A percentile compares a stretch with the other conserved stretches of the same genome.
These are phyloP conservation scores for sunflower (Helianthus annuus) DNA, from an alignment of 129 eudicot species.

Conservation along the genomic window DNA sequence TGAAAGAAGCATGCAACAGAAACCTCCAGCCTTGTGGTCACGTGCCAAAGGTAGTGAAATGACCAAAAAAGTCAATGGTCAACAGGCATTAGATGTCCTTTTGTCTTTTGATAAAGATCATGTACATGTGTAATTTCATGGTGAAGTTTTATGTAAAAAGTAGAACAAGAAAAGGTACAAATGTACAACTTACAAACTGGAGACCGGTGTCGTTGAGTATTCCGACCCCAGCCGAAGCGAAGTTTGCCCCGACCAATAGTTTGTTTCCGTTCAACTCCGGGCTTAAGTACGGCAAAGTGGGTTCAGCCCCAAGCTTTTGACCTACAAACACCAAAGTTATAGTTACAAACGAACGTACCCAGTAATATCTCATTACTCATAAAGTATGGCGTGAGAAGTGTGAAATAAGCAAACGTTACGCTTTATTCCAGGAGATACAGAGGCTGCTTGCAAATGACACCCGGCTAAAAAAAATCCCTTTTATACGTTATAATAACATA, in stretches of 20 bases:
- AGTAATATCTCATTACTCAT: too few species aligned
- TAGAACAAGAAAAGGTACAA: conserved; percentile 11
- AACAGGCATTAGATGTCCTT: not conserved
- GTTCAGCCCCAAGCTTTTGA: conserved; percentile 51
- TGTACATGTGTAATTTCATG: too few species aligned
- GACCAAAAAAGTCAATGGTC: conserved; percentile 17
- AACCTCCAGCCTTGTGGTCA: conserved; percentile 19
- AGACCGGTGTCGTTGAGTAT: conserved; percentile 73
- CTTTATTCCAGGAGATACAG: too few species aligned
- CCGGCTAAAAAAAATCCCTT: too few species aligned
- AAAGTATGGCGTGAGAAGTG: too few species aligned
- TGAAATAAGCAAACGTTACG: too few species aligned
- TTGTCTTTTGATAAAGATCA: not conserved
- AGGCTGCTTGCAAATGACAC: too few species aligned
- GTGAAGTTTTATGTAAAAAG: not conserved
- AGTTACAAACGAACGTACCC: not conserved
- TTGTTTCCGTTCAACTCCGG: conserved; percentile 58
- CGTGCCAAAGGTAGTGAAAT: conserved; percentile 15
- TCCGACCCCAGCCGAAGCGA: conserved; percentile 82
- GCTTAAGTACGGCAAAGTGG: conserved; percentile 64
- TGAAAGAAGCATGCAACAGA: conserved; percentile 22
- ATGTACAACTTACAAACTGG: conserved; percentile 71
- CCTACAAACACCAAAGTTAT: conserved; percentile 33
- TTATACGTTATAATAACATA: too few species aligned
- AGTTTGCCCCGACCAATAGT: conserved; percentile 67